A percentile compares a stretch with the other conserved stretches of the same genome.
These are phyloP conservation scores for Anastatica hierochuntica DNA, from an alignment of 345 rosid genomes.

Conservation along the genomic window DNA sequence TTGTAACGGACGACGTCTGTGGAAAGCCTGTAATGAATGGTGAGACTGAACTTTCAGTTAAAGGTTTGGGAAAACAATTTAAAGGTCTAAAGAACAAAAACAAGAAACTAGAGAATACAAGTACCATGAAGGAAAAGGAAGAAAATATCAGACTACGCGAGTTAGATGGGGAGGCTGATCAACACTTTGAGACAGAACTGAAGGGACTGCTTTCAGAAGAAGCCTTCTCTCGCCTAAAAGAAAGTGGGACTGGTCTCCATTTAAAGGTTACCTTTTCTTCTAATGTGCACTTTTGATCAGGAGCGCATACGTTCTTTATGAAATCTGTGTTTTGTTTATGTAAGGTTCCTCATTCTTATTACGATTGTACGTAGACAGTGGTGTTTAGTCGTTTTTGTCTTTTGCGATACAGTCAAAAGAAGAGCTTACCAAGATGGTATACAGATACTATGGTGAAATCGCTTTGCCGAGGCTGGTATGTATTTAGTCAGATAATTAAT, in stretches of 20 bases:
- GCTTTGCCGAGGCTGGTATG: conserved; percentile 95
- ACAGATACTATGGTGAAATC: conserved; percentile 65
- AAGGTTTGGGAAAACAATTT: conserved; percentile 93
- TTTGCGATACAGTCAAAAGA: conserved; percentile 46
- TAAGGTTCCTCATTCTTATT: neutral
- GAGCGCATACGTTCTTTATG: too few species aligned
- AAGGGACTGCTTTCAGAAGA: conserved; percentile 60
- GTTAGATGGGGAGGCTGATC: conserved; percentile 18
- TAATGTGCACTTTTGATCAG: too few species aligned
- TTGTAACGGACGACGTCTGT: conserved; percentile 43
- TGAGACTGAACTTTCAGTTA: conserved; percentile 65
- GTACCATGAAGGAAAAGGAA: conserved; percentile 12
- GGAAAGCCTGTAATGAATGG: conserved; percentile 48
- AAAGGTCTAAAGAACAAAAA: conserved; percentile 65
- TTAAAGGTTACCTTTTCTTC: conserved; percentile 51
- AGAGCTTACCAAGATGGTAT: conserved; percentile 77
- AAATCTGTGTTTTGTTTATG: too few species aligned
- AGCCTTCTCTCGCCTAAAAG: conserved; percentile 66
- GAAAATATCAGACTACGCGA: neutral
- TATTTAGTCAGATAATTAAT: conserved; percentile 9
- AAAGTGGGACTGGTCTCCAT: conserved; percentile 83
- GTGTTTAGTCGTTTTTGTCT: conserved; percentile 4
- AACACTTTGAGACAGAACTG: conserved; percentile 50
- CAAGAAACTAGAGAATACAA: conserved; percentile 35
- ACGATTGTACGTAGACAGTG: neutral